Evolutionary conservation across 352 stramenopile species (phyloP).

Genomic region (Paralagenidium karlingii): DNA sequence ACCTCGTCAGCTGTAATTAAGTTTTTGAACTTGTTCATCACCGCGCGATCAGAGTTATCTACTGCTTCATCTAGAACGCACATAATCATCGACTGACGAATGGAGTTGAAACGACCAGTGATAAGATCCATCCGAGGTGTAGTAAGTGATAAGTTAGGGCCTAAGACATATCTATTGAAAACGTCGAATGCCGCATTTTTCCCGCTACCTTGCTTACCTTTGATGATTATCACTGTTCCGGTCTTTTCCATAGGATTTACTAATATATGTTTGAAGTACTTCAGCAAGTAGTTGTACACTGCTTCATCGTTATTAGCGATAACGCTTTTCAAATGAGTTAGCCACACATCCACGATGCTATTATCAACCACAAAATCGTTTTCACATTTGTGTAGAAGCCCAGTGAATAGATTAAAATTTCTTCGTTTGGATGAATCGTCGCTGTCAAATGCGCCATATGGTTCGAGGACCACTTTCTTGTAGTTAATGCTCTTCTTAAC

Average conservation of each 20-base stretch:
- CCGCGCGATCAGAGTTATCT: constrained; percentile 1
- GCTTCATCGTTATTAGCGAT: no score
- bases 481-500: no score
- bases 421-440: no score
- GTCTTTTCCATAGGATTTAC: constrained; percentile 3
- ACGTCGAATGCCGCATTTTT: constrained; percentile 1
- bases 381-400: no score
- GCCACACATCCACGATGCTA: no score
- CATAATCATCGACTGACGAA: constrained; percentile 1
- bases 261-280: constrained; percentile 3
- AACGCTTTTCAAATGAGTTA: no score
- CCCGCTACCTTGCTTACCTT: constrained; percentile 3
- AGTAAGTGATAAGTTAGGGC: constrained; percentile 1
- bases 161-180: constrained; percentile 3
- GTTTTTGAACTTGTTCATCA: constrained; percentile 5
- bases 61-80: constrained; percentile 3
- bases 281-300: no score
- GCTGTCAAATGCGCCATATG: no score
- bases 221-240: constrained; percentile 1
- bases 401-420: no score
- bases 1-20: constrained; percentile 3
- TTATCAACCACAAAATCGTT: no score
- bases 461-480: no score
- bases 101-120: constrained; percentile 3
- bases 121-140: constrained; percentile 1